Percentiles rank a stretch among this genome's conserved stretches.
Conservation (phyloP, 768 basidiomycete species). For the Boletus sensibilis region DNA sequence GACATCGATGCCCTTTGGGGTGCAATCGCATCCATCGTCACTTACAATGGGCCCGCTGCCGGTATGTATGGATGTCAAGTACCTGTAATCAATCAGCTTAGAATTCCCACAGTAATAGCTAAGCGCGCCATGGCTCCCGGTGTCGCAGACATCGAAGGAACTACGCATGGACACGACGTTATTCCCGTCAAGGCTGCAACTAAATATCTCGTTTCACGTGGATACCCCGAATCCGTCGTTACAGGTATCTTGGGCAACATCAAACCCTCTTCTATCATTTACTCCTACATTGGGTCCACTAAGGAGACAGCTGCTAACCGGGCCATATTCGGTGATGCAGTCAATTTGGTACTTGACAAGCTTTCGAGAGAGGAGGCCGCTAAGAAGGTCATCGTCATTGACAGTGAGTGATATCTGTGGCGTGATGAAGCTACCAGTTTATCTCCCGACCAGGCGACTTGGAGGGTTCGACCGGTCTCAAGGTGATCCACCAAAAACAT, state of each 20-base stretch:
- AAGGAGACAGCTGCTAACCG: slow-evolving; percentile 80
- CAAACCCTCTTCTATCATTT: slow-evolving; percentile 54
- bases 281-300: slow-evolving; percentile 66
- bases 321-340: slow-evolving; percentile 83
- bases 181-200: slow-evolving; percentile 79
- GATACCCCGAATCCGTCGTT: slow-evolving; percentile 49
- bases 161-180: slow-evolving; percentile 79
- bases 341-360: slow-evolving; percentile 72
- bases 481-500: slow-evolving; percentile 85
- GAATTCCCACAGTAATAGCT: slow-evolving; percentile 49
- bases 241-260: slow-evolving; percentile 60
- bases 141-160: slow-evolving; percentile 75
- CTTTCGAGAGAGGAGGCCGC: slow-evolving; percentile 74
- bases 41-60: slow-evolving; percentile 73
- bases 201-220: slow-evolving; percentile 66
- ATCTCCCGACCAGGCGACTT: slow-evolving; percentile 56
- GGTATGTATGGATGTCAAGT: slow-evolving; percentile 38
- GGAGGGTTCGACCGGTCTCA: slow-evolving; percentile 87
- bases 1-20: slow-evolving; percentile 77
- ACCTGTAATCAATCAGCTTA: neutral
- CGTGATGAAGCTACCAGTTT: neutral
- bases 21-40: slow-evolving; percentile 55
- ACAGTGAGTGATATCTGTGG: slow-evolving; percentile 48
- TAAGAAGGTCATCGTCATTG: slow-evolving; percentile 83
- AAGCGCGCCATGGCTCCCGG: slow-evolving; percentile 72